phyloP scores from a whole-genome alignment of 129 eudicot genomes.

The Centella asiatica region DNA sequence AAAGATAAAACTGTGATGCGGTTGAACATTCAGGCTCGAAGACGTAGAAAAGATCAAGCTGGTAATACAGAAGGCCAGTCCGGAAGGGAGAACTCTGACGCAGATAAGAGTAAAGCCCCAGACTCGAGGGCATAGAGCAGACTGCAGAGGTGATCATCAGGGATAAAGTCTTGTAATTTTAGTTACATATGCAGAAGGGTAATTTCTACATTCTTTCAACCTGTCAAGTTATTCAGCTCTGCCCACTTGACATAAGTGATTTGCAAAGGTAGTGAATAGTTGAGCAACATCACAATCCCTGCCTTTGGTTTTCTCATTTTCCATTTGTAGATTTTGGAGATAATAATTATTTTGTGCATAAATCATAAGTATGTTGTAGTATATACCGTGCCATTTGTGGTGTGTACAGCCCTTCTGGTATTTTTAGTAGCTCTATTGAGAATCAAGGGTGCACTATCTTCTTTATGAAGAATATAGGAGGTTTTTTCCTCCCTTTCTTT shows the following conservation, averaged over 20 bases:
- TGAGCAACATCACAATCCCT: conserved; percentile 14
- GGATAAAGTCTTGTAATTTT: conserved; percentile 3
- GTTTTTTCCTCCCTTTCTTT: neutral
- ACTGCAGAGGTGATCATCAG: neutral
- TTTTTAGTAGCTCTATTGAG: neutral
- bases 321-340: conserved; percentile 25
- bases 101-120: conserved; percentile 27
- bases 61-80: conserved; percentile 41
- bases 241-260: conserved; percentile 6
- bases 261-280: conserved; percentile 15
- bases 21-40: conserved; percentile 44
- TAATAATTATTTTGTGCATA: conserved; percentile 30
- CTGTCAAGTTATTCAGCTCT: neutral
- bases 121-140: conserved; percentile 1
- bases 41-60: conserved; percentile 42
- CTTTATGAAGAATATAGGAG: neutral
- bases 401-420: conserved; percentile 37
- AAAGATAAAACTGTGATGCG: neutral
- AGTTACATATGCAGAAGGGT: conserved; percentile 10
- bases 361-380: neutral
- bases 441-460: neutral
- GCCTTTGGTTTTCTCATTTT: conserved; percentile 6
- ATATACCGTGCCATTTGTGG: conserved; percentile 26
- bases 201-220: conserved; percentile 18
- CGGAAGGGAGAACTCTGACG: conserved; percentile 38